A percentile compares a stretch with the other conserved stretches of the same genome.
phyloP scores from a whole-genome alignment of 495 filamentous ascomycete genomes.

The Penicillium daleae region DNA sequence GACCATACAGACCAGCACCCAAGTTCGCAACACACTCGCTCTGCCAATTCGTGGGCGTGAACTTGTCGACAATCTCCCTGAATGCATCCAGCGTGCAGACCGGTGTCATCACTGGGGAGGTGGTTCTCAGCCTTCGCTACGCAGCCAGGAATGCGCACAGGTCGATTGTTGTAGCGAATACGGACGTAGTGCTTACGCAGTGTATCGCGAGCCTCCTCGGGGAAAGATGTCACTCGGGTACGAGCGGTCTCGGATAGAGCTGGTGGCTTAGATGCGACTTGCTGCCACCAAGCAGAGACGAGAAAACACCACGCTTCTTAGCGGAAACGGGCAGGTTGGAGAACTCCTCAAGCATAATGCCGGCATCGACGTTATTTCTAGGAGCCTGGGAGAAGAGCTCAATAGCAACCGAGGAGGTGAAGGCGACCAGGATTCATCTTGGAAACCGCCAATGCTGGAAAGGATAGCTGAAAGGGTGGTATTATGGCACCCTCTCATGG shows the following conservation, averaged over 20 bases:
- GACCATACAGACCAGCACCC: conserved; percentile 49
- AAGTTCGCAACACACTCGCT: conserved; percentile 71
- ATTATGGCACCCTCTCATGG: conserved; percentile 89
- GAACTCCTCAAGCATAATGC: conserved; percentile 31
- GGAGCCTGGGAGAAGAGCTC: conserved; percentile 74
- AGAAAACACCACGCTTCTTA: conserved; percentile 38
- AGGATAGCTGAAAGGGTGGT: conserved; percentile 86
- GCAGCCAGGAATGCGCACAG: conserved; percentile 82
- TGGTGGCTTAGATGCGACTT: conserved; percentile 25
- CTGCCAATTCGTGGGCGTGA: conserved; percentile 81
- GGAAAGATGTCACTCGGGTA: conserved; percentile 36
- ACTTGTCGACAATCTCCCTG: conserved; percentile 88
- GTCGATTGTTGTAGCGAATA: conserved; percentile 87
- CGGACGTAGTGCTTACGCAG: conserved; percentile 82
- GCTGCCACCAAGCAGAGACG: conserved; percentile 33
- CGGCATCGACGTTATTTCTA: conserved; percentile 5
- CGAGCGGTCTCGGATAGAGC: conserved; percentile 40
- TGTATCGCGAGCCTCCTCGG: conserved; percentile 48
- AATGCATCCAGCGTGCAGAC: conserved; percentile 93
- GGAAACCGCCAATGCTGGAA: conserved; percentile 76
- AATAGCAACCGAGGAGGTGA: conserved; percentile 86
- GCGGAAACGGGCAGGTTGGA: conserved; percentile 28
- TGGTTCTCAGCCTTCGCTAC: conserved; percentile 72
- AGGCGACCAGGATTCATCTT: conserved; percentile 78
- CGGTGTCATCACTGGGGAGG: conserved; percentile 83